These are phyloP conservation scores for Penicillium hordei DNA, from an alignment of 2,329 filamentous ascomycete species.

Conservation along the genomic window DNA sequence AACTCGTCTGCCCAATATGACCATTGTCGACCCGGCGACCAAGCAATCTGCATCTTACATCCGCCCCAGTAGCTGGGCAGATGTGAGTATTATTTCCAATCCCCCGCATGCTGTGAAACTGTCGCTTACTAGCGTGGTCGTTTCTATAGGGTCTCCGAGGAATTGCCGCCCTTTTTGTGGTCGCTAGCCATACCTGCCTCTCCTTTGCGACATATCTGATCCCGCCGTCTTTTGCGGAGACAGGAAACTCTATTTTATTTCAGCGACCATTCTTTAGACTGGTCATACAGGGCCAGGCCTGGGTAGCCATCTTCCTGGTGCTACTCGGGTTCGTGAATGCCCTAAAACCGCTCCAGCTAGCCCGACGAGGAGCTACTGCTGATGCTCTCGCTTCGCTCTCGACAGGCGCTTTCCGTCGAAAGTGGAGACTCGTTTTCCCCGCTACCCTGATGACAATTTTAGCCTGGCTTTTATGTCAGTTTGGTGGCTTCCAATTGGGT, in stretches of 20 bases:
- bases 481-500: slow-evolving; percentile 58
- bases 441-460: slow-evolving; percentile 56
- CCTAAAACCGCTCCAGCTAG: slow-evolving; percentile 59
- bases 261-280: slow-evolving; percentile 62
- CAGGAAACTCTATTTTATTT: slow-evolving; percentile 50
- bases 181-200: slow-evolving; percentile 56
- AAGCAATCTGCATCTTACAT: slow-evolving; percentile 8
- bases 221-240: slow-evolving; percentile 47
- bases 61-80: slow-evolving; percentile 21
- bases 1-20: slow-evolving; percentile 4
- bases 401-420: slow-evolving; percentile 58
- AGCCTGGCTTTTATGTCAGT: slow-evolving; percentile 57
- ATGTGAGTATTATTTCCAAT: slow-evolving; percentile 15
- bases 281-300: slow-evolving; percentile 60
- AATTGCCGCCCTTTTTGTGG: slow-evolving; percentile 55
- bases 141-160: slow-evolving; percentile 54
- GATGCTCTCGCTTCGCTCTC: slow-evolving; percentile 56
- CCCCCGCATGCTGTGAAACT: neutral
- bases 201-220: slow-evolving; percentile 55
- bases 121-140: neutral
- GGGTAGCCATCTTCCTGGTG: slow-evolving; percentile 66
- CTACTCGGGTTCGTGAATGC: slow-evolving; percentile 66
- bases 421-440: slow-evolving; percentile 59
- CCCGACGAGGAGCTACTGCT: slow-evolving; percentile 55
- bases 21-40: slow-evolving; percentile 6